Conservation (phyloP, 2,329 filamentous ascomycete genomes). For the Monilinia polystroma region DNA sequence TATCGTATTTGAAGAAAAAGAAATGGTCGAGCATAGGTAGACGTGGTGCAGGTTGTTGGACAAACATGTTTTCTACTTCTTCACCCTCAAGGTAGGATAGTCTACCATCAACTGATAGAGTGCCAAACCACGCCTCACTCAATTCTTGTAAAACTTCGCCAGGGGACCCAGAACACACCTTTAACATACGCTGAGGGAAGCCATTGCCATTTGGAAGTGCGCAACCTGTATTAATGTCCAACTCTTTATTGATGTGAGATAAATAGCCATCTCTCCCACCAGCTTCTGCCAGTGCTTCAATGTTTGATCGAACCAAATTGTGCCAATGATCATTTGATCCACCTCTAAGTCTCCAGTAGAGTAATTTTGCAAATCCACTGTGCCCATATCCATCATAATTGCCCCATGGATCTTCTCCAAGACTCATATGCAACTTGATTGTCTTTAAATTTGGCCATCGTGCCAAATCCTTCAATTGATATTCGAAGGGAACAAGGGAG, state of each 20-base stretch:
- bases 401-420: constrained; percentile 20
- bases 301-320: constrained; percentile 18
- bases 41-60: constrained; percentile 14
- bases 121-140: constrained; percentile 20
- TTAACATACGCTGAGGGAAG: constrained; percentile 21
- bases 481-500: constrained; percentile 20
- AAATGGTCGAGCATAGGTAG: constrained; percentile 20
- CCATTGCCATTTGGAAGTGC: constrained; percentile 21
- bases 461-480: constrained; percentile 20
- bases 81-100: constrained; percentile 13
- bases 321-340: constrained; percentile 21
- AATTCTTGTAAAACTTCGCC: constrained; percentile 16
- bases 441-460: constrained; percentile 22
- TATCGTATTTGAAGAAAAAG: constrained; percentile 22
- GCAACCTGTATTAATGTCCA: constrained; percentile 20
- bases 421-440: constrained; percentile 20
- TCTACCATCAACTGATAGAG: constrained; percentile 8
- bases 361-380: constrained; percentile 21
- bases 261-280: constrained; percentile 16
- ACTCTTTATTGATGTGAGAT: constrained; percentile 20
- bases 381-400: constrained; percentile 21
- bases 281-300: constrained; percentile 12
- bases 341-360: constrained; percentile 16
- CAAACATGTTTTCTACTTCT: constrained; percentile 20
- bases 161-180: constrained; percentile 13